Conservation (phyloP, 441 rosid species). For the Adansonia rubrostipa region DNA sequence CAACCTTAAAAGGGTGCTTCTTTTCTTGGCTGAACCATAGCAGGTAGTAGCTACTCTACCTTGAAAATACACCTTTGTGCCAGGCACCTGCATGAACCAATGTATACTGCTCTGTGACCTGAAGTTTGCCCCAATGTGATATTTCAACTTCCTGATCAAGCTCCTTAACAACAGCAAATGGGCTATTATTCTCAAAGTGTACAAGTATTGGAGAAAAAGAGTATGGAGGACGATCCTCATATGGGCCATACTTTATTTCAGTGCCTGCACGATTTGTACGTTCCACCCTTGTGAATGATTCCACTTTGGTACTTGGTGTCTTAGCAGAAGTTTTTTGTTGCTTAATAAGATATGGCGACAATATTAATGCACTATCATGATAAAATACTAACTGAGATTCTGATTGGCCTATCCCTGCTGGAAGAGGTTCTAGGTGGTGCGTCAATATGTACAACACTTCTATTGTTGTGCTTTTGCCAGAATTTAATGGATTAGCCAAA, state of each 20-base stretch:
- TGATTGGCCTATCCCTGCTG: conserved; percentile 84
- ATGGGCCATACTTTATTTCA: conserved; percentile 91
- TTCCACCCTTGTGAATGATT: conserved; percentile 82
- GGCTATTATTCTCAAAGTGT: conserved; percentile 92
- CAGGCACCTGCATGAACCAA: conserved; percentile 91
- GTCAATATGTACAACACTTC: conserved; percentile 86
- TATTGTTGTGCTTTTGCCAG: conserved; percentile 64
- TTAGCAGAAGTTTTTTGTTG: conserved; percentile 76
- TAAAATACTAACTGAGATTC: conserved; percentile 90
- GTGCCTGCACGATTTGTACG: conserved; percentile 72
- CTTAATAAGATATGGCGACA: conserved; percentile 81
- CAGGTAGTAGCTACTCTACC: conserved; percentile 49
- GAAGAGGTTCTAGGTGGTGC: conserved; percentile 89
- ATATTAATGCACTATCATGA: conserved; percentile 72
- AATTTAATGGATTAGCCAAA: conserved; percentile 61
- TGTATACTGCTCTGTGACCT: conserved; percentile 82
- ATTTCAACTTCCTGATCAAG: conserved; percentile 90
- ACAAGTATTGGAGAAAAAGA: conserved; percentile 74
- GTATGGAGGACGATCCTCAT: conserved; percentile 69
- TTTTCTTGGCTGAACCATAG: not conserved
- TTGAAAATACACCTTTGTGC: conserved; percentile 93
- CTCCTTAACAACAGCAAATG: conserved; percentile 97
- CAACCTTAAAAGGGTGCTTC: not conserved
- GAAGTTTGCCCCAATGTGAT: conserved; percentile 98
- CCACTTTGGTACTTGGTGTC: conserved; percentile 80